Base-by-base conservation (phyloP, 805 yeast genomes). In the Kodamaea hsintzibuensis region DNA sequence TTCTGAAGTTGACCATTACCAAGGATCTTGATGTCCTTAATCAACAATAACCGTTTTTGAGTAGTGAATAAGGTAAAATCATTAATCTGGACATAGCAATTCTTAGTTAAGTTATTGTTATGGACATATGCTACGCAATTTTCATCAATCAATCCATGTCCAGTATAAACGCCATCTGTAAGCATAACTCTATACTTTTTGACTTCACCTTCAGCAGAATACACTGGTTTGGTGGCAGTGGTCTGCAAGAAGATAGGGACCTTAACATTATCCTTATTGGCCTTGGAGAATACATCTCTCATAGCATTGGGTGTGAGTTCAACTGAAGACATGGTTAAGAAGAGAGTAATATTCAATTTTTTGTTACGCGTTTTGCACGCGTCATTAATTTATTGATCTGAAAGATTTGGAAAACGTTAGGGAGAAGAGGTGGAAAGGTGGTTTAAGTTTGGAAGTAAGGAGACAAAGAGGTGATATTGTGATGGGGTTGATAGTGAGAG, bases 31-130 rank as follows among this genome's bases (percentile, higher is more conserved):
- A 79, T 70, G 53, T 77, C 79, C 51, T 79, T 78, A 50, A 82
- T 72, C 51, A 81, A 67, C 54, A 81, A 62, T 40, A 81, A 79
- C 53, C 77, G 77, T 60, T 81, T 82, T 64, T 72, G 75, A 42
- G 78, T 74, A 40, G 79, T 77, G 66, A 81, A 80, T 30, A 75
- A 66, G 40, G 73, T 73, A 57, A 73, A 81, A 37, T 71, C 71
- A 39, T 69, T 67, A 37, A 82, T 61, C 37, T 71, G 66, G 47
- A 82, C 66, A 42, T 81, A 69, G 42, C 77, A 71, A 48, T 69
- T 67, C 58, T 79, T 79, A 53, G 79, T 72, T 53, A 84, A 70
- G 1, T 81, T 81, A 51, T 76, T 68, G 49, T 66, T 62, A 48
- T 67, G 72, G 51, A 58, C 73, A 61, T 65, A 79, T 66, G 65